Conservation (phyloP, 169 alveolate species). For the Plasmodium relictum region DNA sequence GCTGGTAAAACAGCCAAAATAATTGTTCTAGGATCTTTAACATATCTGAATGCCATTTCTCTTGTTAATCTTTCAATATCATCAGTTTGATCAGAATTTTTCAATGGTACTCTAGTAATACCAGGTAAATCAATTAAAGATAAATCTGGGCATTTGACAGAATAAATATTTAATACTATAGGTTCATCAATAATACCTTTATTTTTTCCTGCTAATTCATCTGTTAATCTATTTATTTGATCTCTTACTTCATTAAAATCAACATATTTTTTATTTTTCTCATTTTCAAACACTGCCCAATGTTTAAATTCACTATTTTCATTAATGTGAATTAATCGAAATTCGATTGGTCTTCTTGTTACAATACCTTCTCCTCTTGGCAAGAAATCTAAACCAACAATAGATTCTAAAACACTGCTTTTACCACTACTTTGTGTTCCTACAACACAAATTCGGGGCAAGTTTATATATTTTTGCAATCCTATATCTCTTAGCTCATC, state of each 20-base stretch:
- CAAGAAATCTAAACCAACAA: conserved; percentile 97
- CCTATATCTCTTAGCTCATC: conserved; percentile 95
- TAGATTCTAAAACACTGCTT: conserved; percentile 96
- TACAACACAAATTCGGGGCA: conserved; percentile 91
- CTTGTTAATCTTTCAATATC: conserved; percentile 96
- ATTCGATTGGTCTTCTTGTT: conserved; percentile 99
- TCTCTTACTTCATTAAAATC: conserved; percentile 95
- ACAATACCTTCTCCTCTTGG: conserved; percentile 99
- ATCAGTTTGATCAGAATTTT: conserved; percentile 96
- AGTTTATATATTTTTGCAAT: conserved; percentile 92
- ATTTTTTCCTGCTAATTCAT: conserved; percentile 93
- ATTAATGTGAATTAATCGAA: conserved; percentile 93
- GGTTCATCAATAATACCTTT: conserved; percentile 98
- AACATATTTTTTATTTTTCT: conserved; percentile 85
- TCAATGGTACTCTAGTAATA: conserved; percentile 96
- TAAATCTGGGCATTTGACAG: conserved; percentile 97
- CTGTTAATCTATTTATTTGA: conserved; percentile 92
- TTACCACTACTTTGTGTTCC: conserved; percentile 93
- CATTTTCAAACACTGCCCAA: conserved; percentile 86
- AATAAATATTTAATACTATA: conserved; percentile 95
- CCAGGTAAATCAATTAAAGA: conserved; percentile 99
- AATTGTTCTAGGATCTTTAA: conserved; percentile 96
- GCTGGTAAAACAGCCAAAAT: conserved; percentile 98
- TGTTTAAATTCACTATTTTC: conserved; percentile 84
- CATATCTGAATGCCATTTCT: conserved; percentile 95